Percentiles rank a stretch among this genome's conserved stretches.
phyloP scores from a whole-genome alignment of 108 stramenopile species.

The Nitzschia putrida region DNA sequence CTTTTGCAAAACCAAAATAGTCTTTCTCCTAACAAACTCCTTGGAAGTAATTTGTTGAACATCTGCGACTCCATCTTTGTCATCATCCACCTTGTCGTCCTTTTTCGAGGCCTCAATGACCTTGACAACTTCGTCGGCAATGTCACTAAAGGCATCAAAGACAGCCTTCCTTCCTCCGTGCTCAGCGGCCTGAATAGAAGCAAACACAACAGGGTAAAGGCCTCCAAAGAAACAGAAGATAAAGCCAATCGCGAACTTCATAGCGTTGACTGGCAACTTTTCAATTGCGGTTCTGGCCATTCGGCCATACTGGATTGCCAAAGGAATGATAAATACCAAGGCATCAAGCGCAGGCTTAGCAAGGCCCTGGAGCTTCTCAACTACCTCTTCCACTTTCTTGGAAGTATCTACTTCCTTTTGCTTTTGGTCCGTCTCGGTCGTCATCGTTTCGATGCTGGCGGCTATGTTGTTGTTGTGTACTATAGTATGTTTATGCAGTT shows the following conservation, averaged over 20 bases:
- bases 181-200: conserved; percentile 89
- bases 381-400: conserved; percentile 23
- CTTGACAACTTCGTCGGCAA: conserved; percentile 66
- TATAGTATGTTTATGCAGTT: not conserved
- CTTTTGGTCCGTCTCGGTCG: conserved; percentile 31
- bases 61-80: conserved; percentile 81
- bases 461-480: too few relatives aligned
- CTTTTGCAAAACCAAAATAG: conserved; percentile 78
- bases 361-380: conserved; percentile 27
- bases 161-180: conserved; percentile 76
- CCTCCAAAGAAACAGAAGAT: conserved; percentile 96
- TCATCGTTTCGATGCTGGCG: conserved; percentile 10
- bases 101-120: conserved; percentile 86
- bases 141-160: conserved; percentile 52
- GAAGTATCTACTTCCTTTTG: conserved; percentile 2
- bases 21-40: conserved; percentile 82
- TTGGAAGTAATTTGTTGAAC: conserved; percentile 62
- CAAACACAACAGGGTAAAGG: conserved; percentile 87
- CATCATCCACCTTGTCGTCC: conserved; percentile 84
- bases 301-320: conserved; percentile 28
- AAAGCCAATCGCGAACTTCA: conserved; percentile 70
- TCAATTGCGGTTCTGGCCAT: conserved; percentile 36
- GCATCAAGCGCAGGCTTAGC: conserved; percentile 50
- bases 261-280: conserved; percentile 54
- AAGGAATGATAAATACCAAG: conserved; percentile 38